Evolutionary conservation across 2,329 filamentous ascomycete species (phyloP), one percentile per base, ranked within the genome.

Genomic region (Apiospora phragmitis): DNA sequence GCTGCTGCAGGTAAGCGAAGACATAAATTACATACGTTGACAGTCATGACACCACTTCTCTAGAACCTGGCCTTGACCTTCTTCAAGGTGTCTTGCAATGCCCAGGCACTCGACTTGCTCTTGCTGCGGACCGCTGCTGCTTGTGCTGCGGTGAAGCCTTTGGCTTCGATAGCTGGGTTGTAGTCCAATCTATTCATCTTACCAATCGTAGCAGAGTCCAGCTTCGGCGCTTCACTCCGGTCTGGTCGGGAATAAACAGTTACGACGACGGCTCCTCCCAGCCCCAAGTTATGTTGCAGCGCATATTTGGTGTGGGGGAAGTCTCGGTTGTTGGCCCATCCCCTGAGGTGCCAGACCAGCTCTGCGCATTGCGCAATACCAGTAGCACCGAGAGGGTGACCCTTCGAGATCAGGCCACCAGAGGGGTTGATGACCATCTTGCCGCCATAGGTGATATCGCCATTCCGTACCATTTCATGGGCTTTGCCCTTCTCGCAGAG

Each of bases 351-450:
- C 95, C 95, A 98, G 38, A 97, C 93, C 16, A 98, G 86, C 84
- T 98, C 95, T 6, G 95, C 94, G 79, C 95, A 98, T 84, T 98
- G 95, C 16, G 95, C 96, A 68, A 98, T 88, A n/a, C 96, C 95
- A 0, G 94, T 97, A 0, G 95, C 95, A 43, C 95, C 95, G 4
- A 98, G 90, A 0, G 96, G 95, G 81, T 98, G 95, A 51, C 95
- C 96, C 85, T 98, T 98, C 73, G 93, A 96, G 78, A 98, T 98
- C 70, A 98, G 88, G 1, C 96, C 96, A 59, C 95, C 96, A 0
- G 94, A 97, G 1, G 95, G 95, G 83, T 98, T 98, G 81, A 98
- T 89, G 73, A 98, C 89, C 80, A 93, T 90, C 77, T 89, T 88
- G 65, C 93, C 90, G 69, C 95, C 94, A 80, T 98, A 97, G 1